A percentile compares a stretch with the other conserved stretches of the same genome.
Evolutionary conservation across 345 rosid species (phyloP).

Genomic region (Pistacia vera): DNA sequence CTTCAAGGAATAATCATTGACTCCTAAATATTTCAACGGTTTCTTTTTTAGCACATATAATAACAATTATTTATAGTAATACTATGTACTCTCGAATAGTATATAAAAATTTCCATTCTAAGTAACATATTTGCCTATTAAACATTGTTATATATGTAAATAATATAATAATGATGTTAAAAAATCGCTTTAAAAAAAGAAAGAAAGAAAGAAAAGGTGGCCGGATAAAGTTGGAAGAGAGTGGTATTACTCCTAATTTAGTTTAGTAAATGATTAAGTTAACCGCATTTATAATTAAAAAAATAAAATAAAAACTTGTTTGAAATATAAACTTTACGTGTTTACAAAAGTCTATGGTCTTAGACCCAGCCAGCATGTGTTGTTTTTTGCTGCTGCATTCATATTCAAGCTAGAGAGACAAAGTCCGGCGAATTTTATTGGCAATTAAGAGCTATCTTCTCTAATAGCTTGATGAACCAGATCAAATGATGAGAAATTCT

Average conservation of each 20-base stretch:
- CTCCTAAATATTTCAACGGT: neutral
- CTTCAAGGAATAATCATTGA: neutral
- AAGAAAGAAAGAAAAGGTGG: too few relatives aligned
- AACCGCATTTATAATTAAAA: neutral
- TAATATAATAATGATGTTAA: too few relatives aligned
- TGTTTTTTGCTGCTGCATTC: neutral
- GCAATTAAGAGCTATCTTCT: neutral
- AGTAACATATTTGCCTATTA: too few relatives aligned
- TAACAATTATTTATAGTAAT: too few relatives aligned
- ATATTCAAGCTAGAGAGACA: constrained; percentile 7
- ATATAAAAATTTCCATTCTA: too few relatives aligned
- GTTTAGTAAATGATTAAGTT: too few relatives aligned
- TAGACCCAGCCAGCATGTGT: constrained; percentile 23
- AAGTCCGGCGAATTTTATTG: neutral
- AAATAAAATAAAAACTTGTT: neutral
- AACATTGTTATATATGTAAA: too few relatives aligned
- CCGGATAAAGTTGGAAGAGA: neutral
- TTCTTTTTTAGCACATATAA: neutral
- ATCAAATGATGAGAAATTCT: constrained; percentile 16
- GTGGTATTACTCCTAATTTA: neutral
- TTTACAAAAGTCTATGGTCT: constrained; percentile 31
- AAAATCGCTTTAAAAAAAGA: too few relatives aligned
- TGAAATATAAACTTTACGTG: neutral
- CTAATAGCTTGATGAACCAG: neutral
- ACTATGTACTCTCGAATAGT: too few relatives aligned